Conservation (phyloP, 2,329 filamentous ascomycete genomes). For the Myriosclerotinia scirpicola region DNA sequence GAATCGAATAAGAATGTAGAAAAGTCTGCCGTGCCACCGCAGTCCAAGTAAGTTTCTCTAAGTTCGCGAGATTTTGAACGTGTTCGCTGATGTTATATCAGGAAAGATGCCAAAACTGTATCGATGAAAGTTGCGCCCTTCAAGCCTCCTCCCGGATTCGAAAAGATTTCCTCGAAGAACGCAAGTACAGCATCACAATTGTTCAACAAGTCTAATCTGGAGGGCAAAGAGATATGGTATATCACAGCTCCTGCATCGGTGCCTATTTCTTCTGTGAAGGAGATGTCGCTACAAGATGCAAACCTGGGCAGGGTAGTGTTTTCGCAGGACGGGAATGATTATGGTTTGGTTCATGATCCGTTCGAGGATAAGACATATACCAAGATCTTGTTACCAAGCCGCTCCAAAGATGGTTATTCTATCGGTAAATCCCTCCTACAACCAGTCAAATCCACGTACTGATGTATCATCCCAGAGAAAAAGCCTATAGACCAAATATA, state of each 20-base stretch:
- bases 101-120: slow-evolving; percentile 24
- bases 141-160: slow-evolving; percentile 38
- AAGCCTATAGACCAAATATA: slow-evolving; percentile 57
- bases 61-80: not conserved
- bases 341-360: slow-evolving; percentile 57
- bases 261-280: slow-evolving; percentile 65
- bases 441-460: not conserved
- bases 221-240: slow-evolving; percentile 78
- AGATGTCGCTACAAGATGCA: slow-evolving; percentile 61
- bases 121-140: slow-evolving; percentile 29
- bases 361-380: slow-evolving; percentile 53
- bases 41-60: slow-evolving; percentile 25
- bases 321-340: slow-evolving; percentile 63
- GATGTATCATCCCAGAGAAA: slow-evolving; percentile 27
- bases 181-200: slow-evolving; percentile 44
- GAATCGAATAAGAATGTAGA: slow-evolving; percentile 21
- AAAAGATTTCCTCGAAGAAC: slow-evolving; percentile 27
- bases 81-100: slow-evolving; percentile 12
- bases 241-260: slow-evolving; percentile 71
- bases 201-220: slow-evolving; percentile 58
- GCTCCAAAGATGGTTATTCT: slow-evolving; percentile 54
- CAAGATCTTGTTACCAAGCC: slow-evolving; percentile 60
- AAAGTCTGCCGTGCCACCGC: not conserved
- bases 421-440: slow-evolving; percentile 45
- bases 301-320: slow-evolving; percentile 55